Percentiles rank a stretch among this genome's conserved stretches.
phyloP scores from a whole-genome alignment of 805 yeast species.

The Ogataea populi-albae region DNA sequence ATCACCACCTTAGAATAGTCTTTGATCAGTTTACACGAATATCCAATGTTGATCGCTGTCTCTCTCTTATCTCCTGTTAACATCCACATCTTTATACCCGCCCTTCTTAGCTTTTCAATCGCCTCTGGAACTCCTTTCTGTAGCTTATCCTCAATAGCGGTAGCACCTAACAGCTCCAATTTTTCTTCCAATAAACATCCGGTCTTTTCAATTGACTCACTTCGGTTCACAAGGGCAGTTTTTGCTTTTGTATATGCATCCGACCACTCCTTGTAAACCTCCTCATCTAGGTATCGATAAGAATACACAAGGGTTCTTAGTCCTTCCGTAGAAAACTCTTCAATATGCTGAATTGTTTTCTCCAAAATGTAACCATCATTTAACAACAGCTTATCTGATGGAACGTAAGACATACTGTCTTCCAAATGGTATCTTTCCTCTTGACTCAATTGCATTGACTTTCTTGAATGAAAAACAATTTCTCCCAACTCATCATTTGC shows the following conservation, averaged over 20 bases:
- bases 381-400: constrained; percentile 53
- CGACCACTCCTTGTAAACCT: constrained; percentile 66
- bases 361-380: constrained; percentile 80
- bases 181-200: constrained; percentile 71
- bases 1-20: constrained; percentile 88
- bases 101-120: constrained; percentile 85
- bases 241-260: constrained; percentile 69
- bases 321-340: constrained; percentile 94
- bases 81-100: constrained; percentile 98
- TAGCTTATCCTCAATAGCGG: constrained; percentile 95
- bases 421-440: constrained; percentile 43
- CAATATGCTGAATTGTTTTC: constrained; percentile 84
- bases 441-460: constrained; percentile 60
- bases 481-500: constrained; percentile 52
- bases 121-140: constrained; percentile 98
- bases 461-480: constrained; percentile 50
- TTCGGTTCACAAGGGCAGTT: constrained; percentile 67
- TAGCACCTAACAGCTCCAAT: constrained; percentile 80
- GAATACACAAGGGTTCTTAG: constrained; percentile 85
- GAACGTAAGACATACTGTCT: constrained; percentile 39
- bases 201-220: constrained; percentile 59
- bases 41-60: constrained; percentile 96
- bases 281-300: constrained; percentile 62
- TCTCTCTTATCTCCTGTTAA: constrained; percentile 97
- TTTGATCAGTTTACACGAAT: constrained; percentile 87